A percentile compares a stretch with the other conserved stretches of the same genome.
Evolutionary conservation across 169 alveolate species (phyloP).

Genomic region (Plasmodium berghei): DNA sequence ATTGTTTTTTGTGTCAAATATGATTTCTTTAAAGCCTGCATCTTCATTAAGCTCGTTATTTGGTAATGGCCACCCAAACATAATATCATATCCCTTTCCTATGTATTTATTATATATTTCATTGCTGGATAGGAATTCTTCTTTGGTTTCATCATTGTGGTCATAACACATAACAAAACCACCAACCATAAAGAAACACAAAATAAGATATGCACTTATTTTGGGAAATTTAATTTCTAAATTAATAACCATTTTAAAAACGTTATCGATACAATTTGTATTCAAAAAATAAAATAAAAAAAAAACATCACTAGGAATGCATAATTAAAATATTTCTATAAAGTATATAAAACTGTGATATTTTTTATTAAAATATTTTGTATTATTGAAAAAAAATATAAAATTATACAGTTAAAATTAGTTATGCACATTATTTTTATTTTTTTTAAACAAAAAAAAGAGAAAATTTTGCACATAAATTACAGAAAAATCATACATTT

Average conservation of each 20-base stretch:
- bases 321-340: too few species aligned
- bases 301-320: too few species aligned
- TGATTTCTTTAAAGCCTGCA: conserved; percentile 45
- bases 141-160: not conserved
- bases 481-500: not conserved
- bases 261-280: not conserved
- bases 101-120: conserved; percentile 49
- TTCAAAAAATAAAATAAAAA: too few species aligned
- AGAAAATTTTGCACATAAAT: too few species aligned
- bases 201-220: not conserved
- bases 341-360: too few species aligned
- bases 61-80: conserved; percentile 72
- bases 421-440: too few species aligned
- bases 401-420: too few species aligned
- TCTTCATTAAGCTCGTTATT: conserved; percentile 67
- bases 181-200: not conserved
- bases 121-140: not conserved
- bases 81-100: conserved; percentile 67
- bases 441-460: too few species aligned
- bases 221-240: not conserved
- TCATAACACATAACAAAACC: not conserved
- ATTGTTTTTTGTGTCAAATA: conserved; percentile 35
- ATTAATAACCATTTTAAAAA: conserved; percentile 3
- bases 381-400: too few species aligned
- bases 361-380: too few species aligned